Evolutionary conservation across 1,139 yeast species (phyloP), one percentile per base, ranked within the genome.

Genomic region (Lodderomyces beijingensis): DNA sequence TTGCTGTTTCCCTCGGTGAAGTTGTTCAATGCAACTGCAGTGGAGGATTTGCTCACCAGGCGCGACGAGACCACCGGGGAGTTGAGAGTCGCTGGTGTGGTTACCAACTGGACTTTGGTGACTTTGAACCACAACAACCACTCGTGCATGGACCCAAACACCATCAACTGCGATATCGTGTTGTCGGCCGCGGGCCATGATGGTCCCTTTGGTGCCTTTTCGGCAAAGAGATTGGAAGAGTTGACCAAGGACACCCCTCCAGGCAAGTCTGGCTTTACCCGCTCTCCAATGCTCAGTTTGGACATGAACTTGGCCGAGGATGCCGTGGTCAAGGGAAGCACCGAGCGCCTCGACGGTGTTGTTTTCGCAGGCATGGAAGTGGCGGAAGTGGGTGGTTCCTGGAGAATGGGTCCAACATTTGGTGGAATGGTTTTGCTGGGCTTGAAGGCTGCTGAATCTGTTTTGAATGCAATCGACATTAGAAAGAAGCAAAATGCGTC

Each of bases 381-480:
- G 44, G 79, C 87, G 22, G 89, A 82, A 53, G 74, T 81, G 36
- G 86, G 79, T 47, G 88, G 88, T 25, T 72, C 77, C 44, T 79
- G 80, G 69, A 74, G 91, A 59, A 82, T 82, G 89, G 89, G 91
- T 12, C 89, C 91, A 33, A 82, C 89, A 21, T 82, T 82, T 45
- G 89, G 88, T 38, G 89, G 88, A 32, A 82, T 82, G 89, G 82
- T 77, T 25, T 71, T 79, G 39, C 75, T 84, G 21, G 88, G 88
- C 45, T 80, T 79, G 45, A 79, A 79, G 59, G 88, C 88, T 30
- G 88, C 87, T 16, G 85, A 80, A 49, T 55, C 68, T 24, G 76
- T 70, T 27, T 64, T 77, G 54, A 65, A 70, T 35, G 70, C 72
- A 27, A 64, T 59, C 42, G 80, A 76, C 24, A 31, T 50, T 30